Conservation (phyloP, 2,329 filamentous ascomycete genomes). For the Fusarium scirpi region DNA sequence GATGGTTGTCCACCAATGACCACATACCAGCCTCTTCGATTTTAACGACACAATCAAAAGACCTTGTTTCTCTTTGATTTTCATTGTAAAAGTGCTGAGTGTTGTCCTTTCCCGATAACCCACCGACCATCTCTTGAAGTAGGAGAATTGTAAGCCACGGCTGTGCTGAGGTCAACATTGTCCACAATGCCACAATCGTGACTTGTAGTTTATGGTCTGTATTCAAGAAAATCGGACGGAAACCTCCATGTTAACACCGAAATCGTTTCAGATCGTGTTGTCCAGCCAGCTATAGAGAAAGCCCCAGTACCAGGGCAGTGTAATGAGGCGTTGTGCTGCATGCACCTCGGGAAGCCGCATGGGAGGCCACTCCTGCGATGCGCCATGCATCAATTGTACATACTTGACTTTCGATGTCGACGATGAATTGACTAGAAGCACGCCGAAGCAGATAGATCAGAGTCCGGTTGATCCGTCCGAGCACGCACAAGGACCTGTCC, state of each 20-base stretch:
- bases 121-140: not conserved
- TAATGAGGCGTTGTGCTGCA: not conserved
- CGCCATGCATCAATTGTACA: not conserved
- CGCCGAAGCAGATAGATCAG: not conserved
- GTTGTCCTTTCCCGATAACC: not conserved
- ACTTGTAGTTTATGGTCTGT: too few relatives aligned
- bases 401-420: not conserved
- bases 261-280: not conserved
- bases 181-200: not conserved
- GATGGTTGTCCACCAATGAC: not conserved
- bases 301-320: not conserved
- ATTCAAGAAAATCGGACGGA: not conserved
- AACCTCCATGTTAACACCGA: too few relatives aligned
- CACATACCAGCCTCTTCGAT: conserved; percentile 1
- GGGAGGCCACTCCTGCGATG: not conserved
- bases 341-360: not conserved
- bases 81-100: not conserved
- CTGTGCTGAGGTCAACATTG: not conserved
- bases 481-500: not conserved
- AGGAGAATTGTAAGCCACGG: not conserved
- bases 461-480: not conserved
- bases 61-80: conserved; percentile 18
- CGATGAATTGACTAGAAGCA: not conserved
- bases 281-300: not conserved
- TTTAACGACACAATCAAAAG: not conserved